Conservation (phyloP, 805 yeast genomes). For the Torulaspora gathmanii region DNA sequence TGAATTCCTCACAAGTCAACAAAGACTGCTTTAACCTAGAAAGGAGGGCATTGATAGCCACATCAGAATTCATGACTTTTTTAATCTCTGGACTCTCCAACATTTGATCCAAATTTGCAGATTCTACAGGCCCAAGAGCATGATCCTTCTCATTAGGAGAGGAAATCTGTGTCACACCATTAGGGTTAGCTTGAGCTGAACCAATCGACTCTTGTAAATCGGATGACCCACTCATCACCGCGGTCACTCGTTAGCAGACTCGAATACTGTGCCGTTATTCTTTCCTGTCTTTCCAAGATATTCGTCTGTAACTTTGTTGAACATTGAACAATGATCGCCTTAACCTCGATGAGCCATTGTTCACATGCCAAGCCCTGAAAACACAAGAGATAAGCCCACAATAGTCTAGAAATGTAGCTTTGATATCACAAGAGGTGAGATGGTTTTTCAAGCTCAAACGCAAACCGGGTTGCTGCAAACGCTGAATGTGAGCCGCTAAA, state of each 20-base stretch:
- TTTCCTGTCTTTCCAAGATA: neutral
- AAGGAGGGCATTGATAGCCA: slow-evolving; percentile 69
- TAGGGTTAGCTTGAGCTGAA: neutral
- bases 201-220: slow-evolving; percentile 1
- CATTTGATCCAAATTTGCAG: slow-evolving; percentile 20
- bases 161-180: slow-evolving; percentile 1
- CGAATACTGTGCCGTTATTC: neutral
- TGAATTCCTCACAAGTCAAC: slow-evolving; percentile 78
- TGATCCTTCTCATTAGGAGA: slow-evolving; percentile 1
- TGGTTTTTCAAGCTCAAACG: no score
- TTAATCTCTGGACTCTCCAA: slow-evolving; percentile 49
- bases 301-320: neutral
- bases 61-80: slow-evolving; percentile 59
- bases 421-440: no score
- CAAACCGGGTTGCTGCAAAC: no score
- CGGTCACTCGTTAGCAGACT: neutral
- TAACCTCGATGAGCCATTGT: neutral
- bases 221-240: slow-evolving; percentile 2
- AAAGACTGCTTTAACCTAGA: slow-evolving; percentile 73
- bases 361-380: no score
- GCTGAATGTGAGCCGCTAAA: no score
- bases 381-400: no score
- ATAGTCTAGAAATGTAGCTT: no score
- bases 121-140: neutral
- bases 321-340: neutral